Percentiles rank a stretch among this genome's conserved stretches.
Conservation (phyloP, 2,329 filamentous ascomycete genomes). For the Pyrenophora teres region DNA sequence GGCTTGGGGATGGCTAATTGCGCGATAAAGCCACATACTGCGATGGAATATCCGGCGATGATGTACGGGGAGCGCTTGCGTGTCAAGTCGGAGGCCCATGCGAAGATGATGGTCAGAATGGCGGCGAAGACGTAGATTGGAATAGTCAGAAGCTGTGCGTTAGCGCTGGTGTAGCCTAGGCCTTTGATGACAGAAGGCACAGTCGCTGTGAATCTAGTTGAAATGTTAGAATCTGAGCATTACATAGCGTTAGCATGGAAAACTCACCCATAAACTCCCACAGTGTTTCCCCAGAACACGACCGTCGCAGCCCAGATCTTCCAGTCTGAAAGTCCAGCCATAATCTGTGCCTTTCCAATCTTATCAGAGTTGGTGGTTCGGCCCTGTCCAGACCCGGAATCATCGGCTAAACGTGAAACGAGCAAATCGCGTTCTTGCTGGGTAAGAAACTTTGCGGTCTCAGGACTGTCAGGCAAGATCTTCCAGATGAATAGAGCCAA, state of each 20-base stretch:
- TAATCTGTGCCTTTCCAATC: constrained; percentile 53
- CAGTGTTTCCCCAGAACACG: constrained; percentile 49
- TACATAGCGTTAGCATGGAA: neutral
- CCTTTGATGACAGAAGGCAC: constrained; percentile 50
- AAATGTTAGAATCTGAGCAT: constrained; percentile 28
- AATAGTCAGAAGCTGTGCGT: constrained; percentile 51
- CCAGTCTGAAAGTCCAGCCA: constrained; percentile 53
- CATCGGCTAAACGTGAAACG: constrained; percentile 37
- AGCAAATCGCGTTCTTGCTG: constrained; percentile 42
- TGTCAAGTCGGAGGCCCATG: constrained; percentile 57
- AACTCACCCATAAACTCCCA: constrained; percentile 43
- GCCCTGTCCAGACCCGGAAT: constrained; percentile 55
- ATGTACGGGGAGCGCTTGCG: constrained; percentile 61
- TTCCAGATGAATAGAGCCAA: constrained; percentile 57
- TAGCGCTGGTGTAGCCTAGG: constrained; percentile 49
- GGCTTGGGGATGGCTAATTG: constrained; percentile 53
- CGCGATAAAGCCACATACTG: constrained; percentile 61
- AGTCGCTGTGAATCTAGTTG: constrained; percentile 34
- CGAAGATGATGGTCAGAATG: constrained; percentile 48
- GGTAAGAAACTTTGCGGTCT: constrained; percentile 47
- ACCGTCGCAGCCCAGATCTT: constrained; percentile 42
- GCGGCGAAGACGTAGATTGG: constrained; percentile 51
- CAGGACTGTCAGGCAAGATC: constrained; percentile 56
- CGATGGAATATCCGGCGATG: constrained; percentile 55
- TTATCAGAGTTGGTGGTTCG: constrained; percentile 56